These are phyloP conservation scores for Sequoia sempervirens DNA, from an alignment of 75 land plant species.

Conservation along the genomic window DNA sequence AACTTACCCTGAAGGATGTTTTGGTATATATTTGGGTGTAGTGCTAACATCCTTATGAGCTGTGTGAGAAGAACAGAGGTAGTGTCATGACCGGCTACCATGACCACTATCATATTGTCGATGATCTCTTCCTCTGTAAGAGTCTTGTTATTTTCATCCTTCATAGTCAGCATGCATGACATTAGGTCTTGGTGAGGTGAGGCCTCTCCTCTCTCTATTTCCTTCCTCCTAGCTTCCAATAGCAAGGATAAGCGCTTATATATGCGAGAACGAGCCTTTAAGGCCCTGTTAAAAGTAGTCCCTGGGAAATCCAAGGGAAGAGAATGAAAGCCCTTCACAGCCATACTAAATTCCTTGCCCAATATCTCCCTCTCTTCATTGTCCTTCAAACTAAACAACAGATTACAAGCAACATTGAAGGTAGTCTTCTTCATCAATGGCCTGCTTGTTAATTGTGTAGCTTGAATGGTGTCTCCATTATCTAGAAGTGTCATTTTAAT, in stretches of 20 bases:
- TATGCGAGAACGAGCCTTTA: conserved; percentile 11
- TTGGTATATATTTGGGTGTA: conserved; percentile 1
- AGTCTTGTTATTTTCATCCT: not conserved
- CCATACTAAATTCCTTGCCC: conserved; percentile 9
- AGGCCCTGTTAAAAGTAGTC: conserved; percentile 1
- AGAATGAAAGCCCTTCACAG: conserved; percentile 10
- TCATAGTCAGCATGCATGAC: too few species aligned
- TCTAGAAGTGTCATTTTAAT: too few species aligned
- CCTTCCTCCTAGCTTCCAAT: too few species aligned
- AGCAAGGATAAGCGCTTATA: not conserved
- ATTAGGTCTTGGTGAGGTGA: too few species aligned
- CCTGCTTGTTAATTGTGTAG: too few species aligned
- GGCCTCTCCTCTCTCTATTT: too few species aligned
- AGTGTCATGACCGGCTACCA: conserved; percentile 23
- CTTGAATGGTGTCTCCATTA: too few species aligned
- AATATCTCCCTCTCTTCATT: conserved; percentile 13
- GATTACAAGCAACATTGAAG: conserved; percentile 22
- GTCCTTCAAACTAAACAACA: conserved; percentile 22
- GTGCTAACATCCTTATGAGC: conserved; percentile 1
- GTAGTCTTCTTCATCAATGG: conserved; percentile 29
- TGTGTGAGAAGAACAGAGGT: not conserved
- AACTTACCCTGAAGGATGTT: conserved; percentile 4
- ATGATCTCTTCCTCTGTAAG: conserved; percentile 17
- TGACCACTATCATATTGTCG: conserved; percentile 11
- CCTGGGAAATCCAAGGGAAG: conserved; percentile 19